Evolutionary conservation across 1,139 yeast species (phyloP), one percentile per base, ranked within the genome.

Genomic region (Candida pseudocylindracea): DNA sequence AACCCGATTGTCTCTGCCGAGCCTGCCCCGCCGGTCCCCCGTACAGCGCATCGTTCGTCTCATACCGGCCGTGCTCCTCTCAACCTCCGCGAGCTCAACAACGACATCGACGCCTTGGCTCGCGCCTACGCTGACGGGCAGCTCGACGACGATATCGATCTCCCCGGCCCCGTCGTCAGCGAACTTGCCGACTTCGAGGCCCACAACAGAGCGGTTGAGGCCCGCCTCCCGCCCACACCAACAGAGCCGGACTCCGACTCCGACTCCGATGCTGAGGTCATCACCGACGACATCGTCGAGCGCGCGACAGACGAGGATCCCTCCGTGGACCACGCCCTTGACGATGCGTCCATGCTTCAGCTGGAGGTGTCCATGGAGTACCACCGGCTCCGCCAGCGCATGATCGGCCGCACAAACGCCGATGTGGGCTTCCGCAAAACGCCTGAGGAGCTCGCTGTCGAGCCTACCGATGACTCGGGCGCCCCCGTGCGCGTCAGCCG

Each of bases 131-230:
- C 6, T 6, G 6, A 6, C 20, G 20, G 20, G 20, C 6, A 4
- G 6, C 26, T 26, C 15, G 32, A 30, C 15, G 32, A 30, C 15
- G 32, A 30, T 24, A 26, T 30, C 15, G 13, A 9, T 7, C 26
- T 25, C 13, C 26, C 26, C n/a, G 32, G 32, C n/a, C 32, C 32
- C n/a, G 32, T 30, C 12, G 32, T 30, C 6, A 29, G 26, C n/a
- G 32, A 27, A 15, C 29, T 27, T 10, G 26, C 13, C 5, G 32
- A 30, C 15, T 30, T 30, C n/a, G 32, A 30, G 24, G 26, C 27
- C 6, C 26, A 26, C 28, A 30, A 30, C 12, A 9, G 10, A 10
- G 27, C 26, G 29, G 32, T 30, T 12, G 32, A 30, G 13, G 20
- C 20, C 20, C 4, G 6, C 20, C 6, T 15, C 6, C 20, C 20